Evolutionary conservation across 2,329 filamentous ascomycete species (phyloP).

Genomic region (Fusarium sp.): DNA sequence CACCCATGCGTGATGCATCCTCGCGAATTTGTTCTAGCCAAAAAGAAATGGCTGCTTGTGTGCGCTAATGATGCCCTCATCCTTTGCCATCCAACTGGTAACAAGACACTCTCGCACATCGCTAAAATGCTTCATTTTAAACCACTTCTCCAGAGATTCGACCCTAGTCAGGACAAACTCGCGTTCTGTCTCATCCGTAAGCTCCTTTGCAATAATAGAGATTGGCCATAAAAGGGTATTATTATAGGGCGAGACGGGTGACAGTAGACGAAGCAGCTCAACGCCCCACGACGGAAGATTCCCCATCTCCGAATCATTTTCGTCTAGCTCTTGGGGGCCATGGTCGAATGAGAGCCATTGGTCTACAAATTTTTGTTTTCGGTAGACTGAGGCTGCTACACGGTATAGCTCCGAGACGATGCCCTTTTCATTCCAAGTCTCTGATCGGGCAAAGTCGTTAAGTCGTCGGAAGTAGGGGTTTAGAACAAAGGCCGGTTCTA

Average conservation of each 20-base stretch:
- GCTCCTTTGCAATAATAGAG: constrained; percentile 27
- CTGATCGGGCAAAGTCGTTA: neutral
- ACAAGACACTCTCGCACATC: constrained; percentile 12
- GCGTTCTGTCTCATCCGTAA: constrained; percentile 2
- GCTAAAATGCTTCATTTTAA: constrained; percentile 29
- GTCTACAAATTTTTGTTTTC: constrained; percentile 11
- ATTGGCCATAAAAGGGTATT: constrained; percentile 34
- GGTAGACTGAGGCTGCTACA: constrained; percentile 25
- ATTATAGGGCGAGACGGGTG: constrained; percentile 5
- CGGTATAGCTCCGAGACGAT: constrained; percentile 33
- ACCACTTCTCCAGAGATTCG: constrained; percentile 15
- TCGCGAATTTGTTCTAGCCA: neutral
- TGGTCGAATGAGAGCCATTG: neutral
- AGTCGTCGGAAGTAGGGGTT: constrained; percentile 6
- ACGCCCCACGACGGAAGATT: constrained; percentile 27
- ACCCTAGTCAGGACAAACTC: constrained; percentile 2
- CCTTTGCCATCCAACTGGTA: constrained; percentile 13
- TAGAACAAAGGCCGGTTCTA: neutral
- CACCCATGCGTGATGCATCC: neutral
- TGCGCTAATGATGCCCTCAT: constrained; percentile 1
- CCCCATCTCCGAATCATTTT: constrained; percentile 10
- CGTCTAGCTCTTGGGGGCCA: too few species aligned
- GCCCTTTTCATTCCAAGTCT: neutral
- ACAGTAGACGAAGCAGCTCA: constrained; percentile 15
- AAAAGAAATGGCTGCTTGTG: constrained; percentile 4